Percentiles rank a stretch among this genome's conserved stretches.
Evolutionary conservation across 257 asterid genomes (phyloP).

Genomic region (Fraxinus excelsior): DNA sequence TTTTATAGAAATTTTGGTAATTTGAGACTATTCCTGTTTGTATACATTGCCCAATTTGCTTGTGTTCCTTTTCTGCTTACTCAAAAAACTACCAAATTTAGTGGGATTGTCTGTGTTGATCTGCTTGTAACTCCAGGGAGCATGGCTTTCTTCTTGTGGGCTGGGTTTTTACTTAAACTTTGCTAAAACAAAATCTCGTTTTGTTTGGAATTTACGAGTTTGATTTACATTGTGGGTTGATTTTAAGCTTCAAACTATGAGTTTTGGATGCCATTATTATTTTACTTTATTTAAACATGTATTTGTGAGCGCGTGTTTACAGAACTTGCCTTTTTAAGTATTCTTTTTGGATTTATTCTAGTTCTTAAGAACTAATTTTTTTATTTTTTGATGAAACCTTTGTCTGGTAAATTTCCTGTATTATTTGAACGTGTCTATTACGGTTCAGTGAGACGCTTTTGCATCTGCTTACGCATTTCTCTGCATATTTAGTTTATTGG

Average conservation of each 20-base stretch:
- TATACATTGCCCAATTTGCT: not conserved
- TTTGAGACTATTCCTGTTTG: not conserved
- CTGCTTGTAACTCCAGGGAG: conserved; percentile 9
- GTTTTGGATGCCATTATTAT: conserved; percentile 4
- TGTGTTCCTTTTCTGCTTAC: not conserved
- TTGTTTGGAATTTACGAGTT: conserved; percentile 8
- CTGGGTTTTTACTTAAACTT: conserved; percentile 3
- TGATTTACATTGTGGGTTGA: conserved; percentile 21
- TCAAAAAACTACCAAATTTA: not conserved
- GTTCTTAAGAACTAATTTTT: not conserved
- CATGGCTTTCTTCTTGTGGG: not conserved
- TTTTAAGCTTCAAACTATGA: conserved; percentile 20
- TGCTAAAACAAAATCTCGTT: not conserved
- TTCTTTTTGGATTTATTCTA: not conserved
- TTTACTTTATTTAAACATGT: not conserved
- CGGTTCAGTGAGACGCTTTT: conserved; percentile 29
- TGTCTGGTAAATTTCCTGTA: not conserved
- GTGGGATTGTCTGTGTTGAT: not conserved
- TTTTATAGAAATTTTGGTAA: not conserved
- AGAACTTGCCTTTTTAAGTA: not conserved
- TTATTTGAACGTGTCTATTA: conserved; percentile 3
- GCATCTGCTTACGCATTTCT: not conserved
- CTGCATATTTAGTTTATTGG: conserved; percentile 6
- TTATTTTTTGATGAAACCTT: not conserved
- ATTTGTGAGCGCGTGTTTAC: not conserved